Base-by-base conservation (phyloP, 345 rosid genomes). In the Gossypium anomalum region DNA sequence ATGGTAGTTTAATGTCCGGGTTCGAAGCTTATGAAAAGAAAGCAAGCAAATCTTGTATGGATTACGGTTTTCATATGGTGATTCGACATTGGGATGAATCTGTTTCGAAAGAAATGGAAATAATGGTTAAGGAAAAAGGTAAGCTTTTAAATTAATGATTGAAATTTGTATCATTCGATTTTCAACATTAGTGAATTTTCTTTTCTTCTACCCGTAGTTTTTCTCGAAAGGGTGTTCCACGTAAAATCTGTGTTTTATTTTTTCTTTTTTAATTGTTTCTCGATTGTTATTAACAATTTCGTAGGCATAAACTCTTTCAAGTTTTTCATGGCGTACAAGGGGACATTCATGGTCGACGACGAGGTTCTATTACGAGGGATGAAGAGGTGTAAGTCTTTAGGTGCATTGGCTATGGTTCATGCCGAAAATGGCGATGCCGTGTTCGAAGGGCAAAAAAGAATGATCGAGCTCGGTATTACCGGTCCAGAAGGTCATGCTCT, bases 341-440 rank as follows among this genome's bases (percentile, higher is more conserved):
- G 97, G 22, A 47, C 88, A 8, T 77, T 93, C 29, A 93, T 95
- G 99, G 70, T 94, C 77, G 86, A 72, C 49, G 98, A 94, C 49
- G 98, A 89, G 73, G 92, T 95, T 72, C 87, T 95, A 49, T 56
- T 95, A 61, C 87, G 89, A 80, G 99, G 98, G 51, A 78, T 95
- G 15, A 86, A 90, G 86, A 84, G 78, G 81, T 95, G 99, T 80
- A 95, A 93, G 83, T 87, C 97, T 67, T 92, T 95, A 20, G 99
- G 99, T 76, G 99, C 98, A 77, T 77, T 95, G 82, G 91, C 98
- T 15, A 93, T 93, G 99, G 99, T 95, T 79, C 99, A 95, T 81
- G 98, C 98, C 66, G 98, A 95, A 89, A 93, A 95, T 77, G 98
- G 99, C 48, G 97, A 95, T 85, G 99, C 94, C 41, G 99, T 95